Base-by-base conservation (phyloP, 2,329 filamentous ascomycete genomes). In the Cadophora gregata region DNA sequence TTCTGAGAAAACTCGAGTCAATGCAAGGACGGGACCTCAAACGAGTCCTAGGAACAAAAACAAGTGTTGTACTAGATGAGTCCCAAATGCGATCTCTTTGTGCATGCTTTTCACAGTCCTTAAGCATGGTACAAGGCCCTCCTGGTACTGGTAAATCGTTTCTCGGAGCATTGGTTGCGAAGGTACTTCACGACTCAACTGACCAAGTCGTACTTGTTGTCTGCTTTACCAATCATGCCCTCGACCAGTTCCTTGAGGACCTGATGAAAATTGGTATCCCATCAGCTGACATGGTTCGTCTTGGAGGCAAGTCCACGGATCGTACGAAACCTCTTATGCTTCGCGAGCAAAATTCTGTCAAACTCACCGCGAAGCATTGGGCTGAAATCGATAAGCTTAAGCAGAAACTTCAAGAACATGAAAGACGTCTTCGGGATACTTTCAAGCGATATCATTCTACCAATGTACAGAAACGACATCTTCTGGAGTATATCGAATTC, bases 131-230 rank as follows among this genome's bases (percentile, higher is more conserved):
- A 1, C 90, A 93, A 79, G 91, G 91, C 0, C 91, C 91, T 1
- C 91, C 91, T 70, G 90, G 70, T 76, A 93, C 90, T 0, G 91
- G 91, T 0, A 94, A 94, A 70, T 92, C 90, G 0, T 92, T 92
- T 68, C 84, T 92, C 2, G 91, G 91, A 0, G 87, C 90, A 0
- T 78, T 90, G 1, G 79, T 89, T 0, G 84, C 86, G 0, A 88
- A 88, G 62, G 76, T 81, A 0, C 73, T 93, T 0, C 77, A 87
- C 24, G 74, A 85, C 0, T 72, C 81, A 5, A 86, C 84, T 0
- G 24, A 70, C 0, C 79, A 85, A 31, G 85, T 75, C 0, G 84
- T 93, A 0, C 79, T 94, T 0, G 84, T 93, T 0, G 76, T 91
- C 1, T 88, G 85, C 29, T 93, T 87, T 65, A 93, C 89, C 0